Evolutionary conservation across 768 basidiomycete species (phyloP), one percentile per base, ranked within the genome.

Genomic region (Mycena latifolia): DNA sequence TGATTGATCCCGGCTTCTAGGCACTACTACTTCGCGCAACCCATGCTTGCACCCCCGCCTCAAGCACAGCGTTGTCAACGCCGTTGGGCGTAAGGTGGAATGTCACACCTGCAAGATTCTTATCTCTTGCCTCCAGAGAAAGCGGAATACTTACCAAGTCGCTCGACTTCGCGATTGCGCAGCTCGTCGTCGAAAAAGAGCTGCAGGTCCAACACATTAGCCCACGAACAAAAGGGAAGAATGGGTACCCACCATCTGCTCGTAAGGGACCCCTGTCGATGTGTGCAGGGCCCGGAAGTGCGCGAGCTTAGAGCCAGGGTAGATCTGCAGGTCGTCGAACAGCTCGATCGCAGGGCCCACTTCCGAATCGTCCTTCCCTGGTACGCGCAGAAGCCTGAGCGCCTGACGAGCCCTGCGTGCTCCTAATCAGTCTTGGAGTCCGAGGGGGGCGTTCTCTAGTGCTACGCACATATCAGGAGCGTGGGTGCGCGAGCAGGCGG

Each of bases 281-380:
- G 86, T 79, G 73, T 94, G 90, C 25, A 96, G 72, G 50, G 85
- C 83, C 74, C 86, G 88, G 80, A 96, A 96, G 73, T 96, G 94
- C 5, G 85, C 84, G 20, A 94, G 79, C 79, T 96, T 96, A 25
- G 93, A 93, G 18, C 92, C 89, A 27, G 91, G 91, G 73, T 91
- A 93, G 76, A 94, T 92, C 72, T 93, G 91, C 48, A 87, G 68
- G 63, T 92, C 85, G 71, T 91, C 86, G 72, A 93, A 92, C 67
- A 88, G 90, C 33, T 83, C 76, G 57, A 85, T 81, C 0, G 91
- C 92, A 20, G 85, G 78, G 28, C 55, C 46, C 17, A 74, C 80
- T 0, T 81, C 76, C 8, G 75, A 69, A 1, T 67, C 75, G 35
- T 68, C 72, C n/a, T 59, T 71, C 3, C 83, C 80, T 17, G 85